Conservation (phyloP, 768 basidiomycete species). For the Erythrobasidium yunnanense region DNA sequence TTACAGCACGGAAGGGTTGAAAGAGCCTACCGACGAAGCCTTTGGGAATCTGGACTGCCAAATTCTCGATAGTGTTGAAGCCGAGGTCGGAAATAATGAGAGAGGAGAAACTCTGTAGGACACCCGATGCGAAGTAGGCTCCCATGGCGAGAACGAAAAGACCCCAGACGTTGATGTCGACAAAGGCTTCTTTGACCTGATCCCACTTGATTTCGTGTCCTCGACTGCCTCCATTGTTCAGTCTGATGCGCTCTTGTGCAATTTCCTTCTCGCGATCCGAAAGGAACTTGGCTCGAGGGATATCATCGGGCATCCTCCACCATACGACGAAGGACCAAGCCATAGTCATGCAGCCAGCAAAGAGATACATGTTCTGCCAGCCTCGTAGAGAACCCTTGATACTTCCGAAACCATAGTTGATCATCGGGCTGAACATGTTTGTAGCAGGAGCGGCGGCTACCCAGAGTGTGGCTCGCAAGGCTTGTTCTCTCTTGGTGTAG, state of each 20-base stretch:
- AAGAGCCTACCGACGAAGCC: not conserved
- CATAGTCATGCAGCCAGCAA: slow-evolving; percentile 7
- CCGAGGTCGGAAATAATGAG: slow-evolving; percentile 12
- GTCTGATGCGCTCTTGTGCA: slow-evolving; percentile 6
- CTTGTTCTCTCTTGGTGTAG: slow-evolving; percentile 16
- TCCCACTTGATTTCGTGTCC: slow-evolving; percentile 11
- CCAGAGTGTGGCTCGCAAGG: slow-evolving; percentile 1
- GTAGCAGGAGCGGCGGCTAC: not conserved
- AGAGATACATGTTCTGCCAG: slow-evolving; percentile 14
- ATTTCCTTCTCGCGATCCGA: slow-evolving; percentile 10
- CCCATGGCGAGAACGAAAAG: not conserved
- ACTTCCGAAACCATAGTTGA: slow-evolving; percentile 12
- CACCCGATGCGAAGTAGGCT: not conserved
- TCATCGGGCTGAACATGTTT: slow-evolving; percentile 9
- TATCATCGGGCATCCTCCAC: slow-evolving; percentile 10
- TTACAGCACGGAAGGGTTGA: not conserved
- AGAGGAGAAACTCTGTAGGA: not conserved
- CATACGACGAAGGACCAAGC: slow-evolving; percentile 15
- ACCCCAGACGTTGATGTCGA: slow-evolving; percentile 12
- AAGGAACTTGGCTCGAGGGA: slow-evolving; percentile 3
- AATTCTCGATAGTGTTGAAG: slow-evolving; percentile 2
- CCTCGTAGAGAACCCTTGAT: not conserved
- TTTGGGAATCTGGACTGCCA: slow-evolving; percentile 13
- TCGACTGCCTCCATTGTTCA: not conserved
- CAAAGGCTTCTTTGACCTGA: slow-evolving; percentile 5